phyloP scores from a whole-genome alignment of 2,329 filamentous ascomycete species.

The Phaeosphaeria sp. region DNA sequence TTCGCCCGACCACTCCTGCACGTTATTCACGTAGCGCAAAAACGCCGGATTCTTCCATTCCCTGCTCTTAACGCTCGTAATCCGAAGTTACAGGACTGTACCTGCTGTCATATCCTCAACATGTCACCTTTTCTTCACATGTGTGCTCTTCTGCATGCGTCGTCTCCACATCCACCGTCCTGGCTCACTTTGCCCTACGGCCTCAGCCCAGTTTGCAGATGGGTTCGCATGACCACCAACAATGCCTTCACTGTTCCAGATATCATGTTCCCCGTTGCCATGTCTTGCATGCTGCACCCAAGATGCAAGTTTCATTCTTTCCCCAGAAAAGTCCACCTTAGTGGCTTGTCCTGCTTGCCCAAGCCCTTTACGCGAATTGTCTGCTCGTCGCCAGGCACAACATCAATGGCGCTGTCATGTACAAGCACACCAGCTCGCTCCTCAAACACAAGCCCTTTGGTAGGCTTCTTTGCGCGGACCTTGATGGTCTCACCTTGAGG shows the following conservation, averaged over 20 bases:
- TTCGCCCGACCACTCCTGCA: conserved; percentile 13
- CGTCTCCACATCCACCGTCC: conserved; percentile 6
- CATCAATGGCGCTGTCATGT: conserved; percentile 63
- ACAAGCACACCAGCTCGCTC: conserved; percentile 61
- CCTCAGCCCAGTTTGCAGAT: conserved; percentile 3
- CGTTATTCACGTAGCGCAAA: conserved; percentile 22
- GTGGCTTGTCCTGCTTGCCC: conserved; percentile 44
- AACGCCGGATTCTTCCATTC: conserved; percentile 20
- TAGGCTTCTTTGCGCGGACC: conserved; percentile 59
- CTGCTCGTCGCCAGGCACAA: conserved; percentile 66
- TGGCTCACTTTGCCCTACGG: conserved; percentile 1
- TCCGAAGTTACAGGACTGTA: conserved; percentile 12
- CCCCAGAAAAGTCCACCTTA: conserved; percentile 56
- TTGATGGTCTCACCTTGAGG: conserved; percentile 50
- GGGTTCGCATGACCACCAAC: conserved; percentile 11
- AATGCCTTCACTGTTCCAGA: conserved; percentile 4
- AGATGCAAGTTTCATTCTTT: conserved; percentile 29
- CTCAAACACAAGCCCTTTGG: conserved; percentile 67
- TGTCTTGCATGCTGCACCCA: conserved; percentile 9
- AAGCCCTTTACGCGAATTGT: conserved; percentile 53
- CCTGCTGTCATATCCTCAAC: conserved; percentile 4
- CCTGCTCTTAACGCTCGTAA: conserved; percentile 29
- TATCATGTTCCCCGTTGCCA: conserved; percentile 2
- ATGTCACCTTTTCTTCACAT: not conserved
- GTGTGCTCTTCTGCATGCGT: conserved; percentile 11